Evolutionary conservation across 352 stramenopile species (phyloP).

Genomic region (Aphanomyces invadans): DNA sequence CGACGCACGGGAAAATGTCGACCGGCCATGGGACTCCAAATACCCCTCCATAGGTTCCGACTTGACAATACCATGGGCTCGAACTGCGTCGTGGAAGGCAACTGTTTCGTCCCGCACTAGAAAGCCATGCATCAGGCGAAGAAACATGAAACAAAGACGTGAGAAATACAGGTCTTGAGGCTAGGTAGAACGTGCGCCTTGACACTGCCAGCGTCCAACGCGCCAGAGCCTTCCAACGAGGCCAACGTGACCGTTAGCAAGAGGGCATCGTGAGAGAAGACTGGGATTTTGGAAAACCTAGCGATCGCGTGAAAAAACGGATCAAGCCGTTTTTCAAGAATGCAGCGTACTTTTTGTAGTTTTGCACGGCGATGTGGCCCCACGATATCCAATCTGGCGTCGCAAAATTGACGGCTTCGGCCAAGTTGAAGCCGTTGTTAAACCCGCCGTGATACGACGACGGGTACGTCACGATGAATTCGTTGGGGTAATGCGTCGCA

Average conservation of each 20-base stretch:
- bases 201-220: slow-evolving; percentile 44
- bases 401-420: slow-evolving; percentile 87
- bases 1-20: slow-evolving; percentile 2
- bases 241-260: slow-evolving; percentile 69
- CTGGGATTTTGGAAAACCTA: slow-evolving; percentile 67
- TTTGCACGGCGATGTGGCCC: slow-evolving; percentile 58
- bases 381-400: slow-evolving; percentile 84
- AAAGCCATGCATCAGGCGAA: neutral
- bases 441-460: slow-evolving; percentile 97
- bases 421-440: slow-evolving; percentile 94
- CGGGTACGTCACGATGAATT: slow-evolving; percentile 99
- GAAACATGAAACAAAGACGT: neutral
- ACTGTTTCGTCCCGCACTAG: slow-evolving; percentile 45
- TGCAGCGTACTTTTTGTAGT: slow-evolving; percentile 43
- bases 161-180: slow-evolving; percentile 33
- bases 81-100: slow-evolving; percentile 42
- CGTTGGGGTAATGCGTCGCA: slow-evolving; percentile 90
- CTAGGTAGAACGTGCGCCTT: slow-evolving; percentile 51
- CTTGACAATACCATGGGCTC: slow-evolving; percentile 29
- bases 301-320: too few relatives aligned
- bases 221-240: slow-evolving; percentile 39
- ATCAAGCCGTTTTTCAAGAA: too few relatives aligned
- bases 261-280: slow-evolving; percentile 82
- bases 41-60: slow-evolving; percentile 42
- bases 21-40: slow-evolving; percentile 5